Percentiles rank a stretch among this genome's conserved stretches.
Evolutionary conservation across 164 flowering plant species (phyloP).

Genomic region (Kingdonia uniflora): DNA sequence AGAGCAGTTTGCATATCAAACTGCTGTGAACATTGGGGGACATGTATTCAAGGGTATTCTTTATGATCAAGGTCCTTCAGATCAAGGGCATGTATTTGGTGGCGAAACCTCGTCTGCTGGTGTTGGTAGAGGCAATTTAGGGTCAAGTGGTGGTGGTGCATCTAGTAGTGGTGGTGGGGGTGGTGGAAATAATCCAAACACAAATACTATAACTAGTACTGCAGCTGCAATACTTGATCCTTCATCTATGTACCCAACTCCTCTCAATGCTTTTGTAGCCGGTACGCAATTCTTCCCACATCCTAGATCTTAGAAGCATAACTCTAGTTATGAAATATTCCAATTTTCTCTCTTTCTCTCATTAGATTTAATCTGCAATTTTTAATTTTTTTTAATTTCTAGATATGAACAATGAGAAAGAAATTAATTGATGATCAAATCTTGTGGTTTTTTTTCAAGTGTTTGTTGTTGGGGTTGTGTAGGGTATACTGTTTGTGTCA

Average conservation of each 20-base stretch:
- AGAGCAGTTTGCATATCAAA: constrained; percentile 62
- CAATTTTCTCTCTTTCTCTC: too few relatives aligned
- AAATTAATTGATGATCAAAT: neutral
- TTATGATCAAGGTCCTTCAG: constrained; percentile 69
- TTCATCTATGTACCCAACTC: constrained; percentile 59
- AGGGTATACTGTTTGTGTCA: too few relatives aligned
- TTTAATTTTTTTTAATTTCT: neutral
- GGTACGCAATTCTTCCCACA: constrained; percentile 87
- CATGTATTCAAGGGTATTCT: constrained; percentile 85
- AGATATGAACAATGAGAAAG: neutral
- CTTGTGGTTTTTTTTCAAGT: neutral
- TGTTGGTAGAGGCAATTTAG: too few relatives aligned
- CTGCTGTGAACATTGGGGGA: constrained; percentile 85
- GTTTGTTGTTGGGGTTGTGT: too few relatives aligned
- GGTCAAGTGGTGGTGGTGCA: too few relatives aligned
- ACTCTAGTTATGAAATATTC: too few relatives aligned
- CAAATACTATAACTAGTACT: constrained; percentile 8
- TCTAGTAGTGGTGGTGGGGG: constrained; percentile 19
- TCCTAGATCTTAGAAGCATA: constrained; percentile 35
- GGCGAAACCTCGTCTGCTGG: constrained; percentile 31
- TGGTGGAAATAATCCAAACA: constrained; percentile 25
- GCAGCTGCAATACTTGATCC: constrained; percentile 32
- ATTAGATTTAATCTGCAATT: neutral
- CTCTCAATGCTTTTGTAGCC: constrained; percentile 58
- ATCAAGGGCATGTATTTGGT: constrained; percentile 4